Conservation (phyloP, 306 rosid genomes). For the Quercus parvula region DNA sequence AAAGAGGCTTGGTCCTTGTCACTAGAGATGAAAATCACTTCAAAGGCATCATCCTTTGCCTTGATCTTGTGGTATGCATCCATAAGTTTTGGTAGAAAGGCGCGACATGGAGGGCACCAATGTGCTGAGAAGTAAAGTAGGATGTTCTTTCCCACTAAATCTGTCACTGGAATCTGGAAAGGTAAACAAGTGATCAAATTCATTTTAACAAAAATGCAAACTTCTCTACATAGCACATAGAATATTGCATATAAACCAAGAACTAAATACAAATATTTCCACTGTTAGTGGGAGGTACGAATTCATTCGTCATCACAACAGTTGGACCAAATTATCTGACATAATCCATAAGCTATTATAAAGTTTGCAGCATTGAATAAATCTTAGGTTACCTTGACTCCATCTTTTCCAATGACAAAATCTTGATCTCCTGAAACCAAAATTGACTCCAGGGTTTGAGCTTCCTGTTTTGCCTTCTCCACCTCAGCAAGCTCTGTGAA, state of each 20-base stretch:
- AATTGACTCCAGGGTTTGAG: conserved; percentile 65
- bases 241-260: neutral
- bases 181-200: neutral
- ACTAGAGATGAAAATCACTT: conserved; percentile 69
- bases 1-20: conserved; percentile 62
- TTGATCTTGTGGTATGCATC: conserved; percentile 63
- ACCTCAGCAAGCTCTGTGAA: conserved; percentile 51
- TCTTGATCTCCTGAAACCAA: conserved; percentile 47
- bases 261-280: neutral
- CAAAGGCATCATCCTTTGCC: conserved; percentile 50
- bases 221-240: neutral
- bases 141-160: conserved; percentile 60
- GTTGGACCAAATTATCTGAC: neutral
- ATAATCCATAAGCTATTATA: neutral
- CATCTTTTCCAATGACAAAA: conserved; percentile 48
- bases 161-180: conserved; percentile 59
- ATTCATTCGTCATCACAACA: neutral
- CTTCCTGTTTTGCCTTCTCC: conserved; percentile 50
- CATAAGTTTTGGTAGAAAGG: conserved; percentile 67
- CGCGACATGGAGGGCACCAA: conserved; percentile 78
- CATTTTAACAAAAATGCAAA: neutral
- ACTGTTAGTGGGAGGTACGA: neutral
- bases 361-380: neutral
- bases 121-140: conserved; percentile 86
- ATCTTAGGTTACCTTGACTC: conserved; percentile 43